Base-by-base conservation (phyloP, 192 early-diverging fungal species). In the Gryganskiella cystojenkinii region DNA sequence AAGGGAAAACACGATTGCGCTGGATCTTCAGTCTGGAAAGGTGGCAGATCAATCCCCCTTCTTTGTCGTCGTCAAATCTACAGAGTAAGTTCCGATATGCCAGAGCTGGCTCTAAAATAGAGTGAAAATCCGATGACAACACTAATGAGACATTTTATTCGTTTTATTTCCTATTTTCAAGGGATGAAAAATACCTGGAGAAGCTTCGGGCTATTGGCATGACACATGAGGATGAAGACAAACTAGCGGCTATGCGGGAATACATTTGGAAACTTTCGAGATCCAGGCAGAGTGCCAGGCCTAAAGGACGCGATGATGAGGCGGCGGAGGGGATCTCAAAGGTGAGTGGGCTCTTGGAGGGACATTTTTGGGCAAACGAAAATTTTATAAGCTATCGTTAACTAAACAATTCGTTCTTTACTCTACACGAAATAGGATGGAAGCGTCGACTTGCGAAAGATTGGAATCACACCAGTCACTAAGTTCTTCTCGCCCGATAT, bases 211-310 rank as follows among this genome's bases (percentile, higher is more conserved):
- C 79, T 20, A 80, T 93, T 31, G 93, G 92, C 4, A 92, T 95
- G 90, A 85, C 91, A 2, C 67, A 76, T 20, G 92, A 93, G 24
- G 93, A 95, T 61, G 91, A 90, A 67, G 87, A 89, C 56, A 93
- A 91, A 58, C 82, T 95, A 3, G 78, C 81, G 28, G 82, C 87
- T 13, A 86, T 95, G 86, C 84, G 92, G 63, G 89, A 92, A 56
- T 93, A 90, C 63, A 92, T 95, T 13, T 92, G 85, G 64, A 95
- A 95, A 70, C 67, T 90, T 24, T 88, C 93, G 2, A 69, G 83
- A 50, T 73, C 89, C 3, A 84, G 84, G 25, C 58, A 67, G 46
- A 83, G 78, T n/a, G 69, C 70, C 3, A 56, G 64, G 46, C 63
- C 62, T 25, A 80, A 71, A 37, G 74, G 74, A 14, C 65, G 74